phyloP scores from a whole-genome alignment of 768 basidiomycete species.

The Boletus rex-veris region DNA sequence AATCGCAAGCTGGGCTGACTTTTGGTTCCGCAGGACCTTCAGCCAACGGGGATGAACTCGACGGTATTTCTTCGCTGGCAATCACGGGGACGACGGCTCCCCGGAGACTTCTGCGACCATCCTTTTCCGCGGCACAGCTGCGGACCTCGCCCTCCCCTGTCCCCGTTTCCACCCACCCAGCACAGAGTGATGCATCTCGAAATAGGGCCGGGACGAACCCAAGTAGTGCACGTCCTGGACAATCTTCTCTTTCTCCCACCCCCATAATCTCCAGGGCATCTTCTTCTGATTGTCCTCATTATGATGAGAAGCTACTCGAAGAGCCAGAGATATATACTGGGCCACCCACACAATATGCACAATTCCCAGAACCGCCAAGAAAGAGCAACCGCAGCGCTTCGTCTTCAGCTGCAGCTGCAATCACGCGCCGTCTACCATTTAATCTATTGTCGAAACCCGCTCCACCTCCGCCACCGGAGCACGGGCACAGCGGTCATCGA shows the following conservation, averaged over 20 bases:
- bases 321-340: conserved; percentile 56
- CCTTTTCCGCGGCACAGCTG: conserved; percentile 75
- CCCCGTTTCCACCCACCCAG: conserved; percentile 32
- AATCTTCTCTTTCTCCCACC: conserved; percentile 38
- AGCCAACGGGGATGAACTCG: conserved; percentile 53
- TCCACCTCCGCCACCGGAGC: conserved; percentile 32
- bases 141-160: conserved; percentile 46
- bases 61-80: conserved; percentile 43
- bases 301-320: conserved; percentile 38
- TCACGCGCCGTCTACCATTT: conserved; percentile 61
- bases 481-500: conserved; percentile 33
- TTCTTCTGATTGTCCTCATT: conserved; percentile 49
- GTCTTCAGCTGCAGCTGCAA: conserved; percentile 47
- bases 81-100: conserved; percentile 56
- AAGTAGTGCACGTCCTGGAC: conserved; percentile 40
- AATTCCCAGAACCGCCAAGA: conserved; percentile 65
- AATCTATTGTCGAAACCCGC: conserved; percentile 59
- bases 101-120: conserved; percentile 60
- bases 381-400: conserved; percentile 38
- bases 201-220: conserved; percentile 70
- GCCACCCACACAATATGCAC: conserved; percentile 66
- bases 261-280: conserved; percentile 49
- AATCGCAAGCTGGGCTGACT: conserved; percentile 52
- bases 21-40: conserved; percentile 50
- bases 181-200: conserved; percentile 44